Percentiles rank a stretch among this genome's conserved stretches.
phyloP scores from a whole-genome alignment of 768 basidiomycete genomes.

The Lentinula aciculospora region DNA sequence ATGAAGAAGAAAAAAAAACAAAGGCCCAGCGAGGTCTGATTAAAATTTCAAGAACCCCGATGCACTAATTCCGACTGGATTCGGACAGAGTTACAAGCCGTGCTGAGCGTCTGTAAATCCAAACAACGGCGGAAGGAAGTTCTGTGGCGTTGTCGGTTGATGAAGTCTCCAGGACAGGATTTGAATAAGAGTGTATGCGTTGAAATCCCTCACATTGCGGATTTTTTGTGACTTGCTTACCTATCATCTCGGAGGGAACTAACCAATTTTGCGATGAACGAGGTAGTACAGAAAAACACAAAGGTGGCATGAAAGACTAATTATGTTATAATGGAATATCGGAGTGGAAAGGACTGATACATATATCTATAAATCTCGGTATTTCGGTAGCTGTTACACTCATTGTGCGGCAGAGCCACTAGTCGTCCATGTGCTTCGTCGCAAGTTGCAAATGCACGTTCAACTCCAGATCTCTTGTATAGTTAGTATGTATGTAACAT shows the following conservation, averaged over 20 bases:
- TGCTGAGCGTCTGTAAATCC: not conserved
- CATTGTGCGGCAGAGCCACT: too few relatives aligned
- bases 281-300: too few relatives aligned
- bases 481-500: too few relatives aligned
- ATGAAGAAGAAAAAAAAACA: too few relatives aligned
- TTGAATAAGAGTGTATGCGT: not conserved
- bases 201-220: not conserved
- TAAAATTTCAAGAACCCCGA: not conserved
- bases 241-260: constrained; percentile 2
- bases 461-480: too few relatives aligned
- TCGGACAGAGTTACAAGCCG: not conserved
- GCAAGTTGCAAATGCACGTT: too few relatives aligned
- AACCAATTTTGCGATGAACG: not conserved
- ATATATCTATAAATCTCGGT: not conserved
- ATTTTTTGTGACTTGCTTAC: not conserved
- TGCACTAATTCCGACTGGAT: not conserved
- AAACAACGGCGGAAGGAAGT: constrained; percentile 1
- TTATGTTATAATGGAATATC: not conserved
- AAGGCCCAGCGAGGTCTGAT: too few relatives aligned
- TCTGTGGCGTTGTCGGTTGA: not conserved
- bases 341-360: not conserved
- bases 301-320: not conserved
- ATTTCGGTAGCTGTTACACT: too few relatives aligned
- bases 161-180: not conserved
- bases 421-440: too few relatives aligned